Percentiles rank a stretch among this genome's conserved stretches.
Conservation (phyloP, 495 filamentous ascomycete species). For the Talaromyces thailandensis region DNA sequence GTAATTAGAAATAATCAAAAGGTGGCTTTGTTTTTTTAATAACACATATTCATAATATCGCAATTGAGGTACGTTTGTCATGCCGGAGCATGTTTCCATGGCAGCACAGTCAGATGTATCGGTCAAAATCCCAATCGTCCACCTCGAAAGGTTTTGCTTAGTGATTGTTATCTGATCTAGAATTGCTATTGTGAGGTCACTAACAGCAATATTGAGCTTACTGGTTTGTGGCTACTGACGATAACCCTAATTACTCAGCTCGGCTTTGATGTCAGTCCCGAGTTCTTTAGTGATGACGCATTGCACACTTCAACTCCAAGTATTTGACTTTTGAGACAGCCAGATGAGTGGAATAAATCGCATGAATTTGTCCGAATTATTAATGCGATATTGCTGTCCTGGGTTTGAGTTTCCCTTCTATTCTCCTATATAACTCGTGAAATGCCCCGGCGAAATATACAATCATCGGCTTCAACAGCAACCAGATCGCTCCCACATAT, state of each 20-base stretch:
- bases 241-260: neutral
- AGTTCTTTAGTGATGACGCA: neutral
- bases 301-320: neutral
- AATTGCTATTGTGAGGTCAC: neutral
- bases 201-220: neutral
- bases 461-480: neutral
- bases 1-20: neutral
- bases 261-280: neutral
- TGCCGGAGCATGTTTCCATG: neutral
- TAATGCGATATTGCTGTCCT: neutral
- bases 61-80: no score
- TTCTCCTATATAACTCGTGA: neutral
- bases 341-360: no score
- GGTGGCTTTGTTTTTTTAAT: neutral
- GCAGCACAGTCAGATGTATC: neutral
- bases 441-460: neutral
- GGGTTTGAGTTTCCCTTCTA: neutral
- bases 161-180: neutral
- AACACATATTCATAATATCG: no score
- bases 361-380: neutral
- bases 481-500: neutral
- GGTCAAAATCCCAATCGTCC: neutral
- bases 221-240: neutral
- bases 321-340: neutral
- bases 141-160: neutral